Evolutionary conservation across 768 basidiomycete genomes (phyloP).

Genomic region (Trametes cingulata): DNA sequence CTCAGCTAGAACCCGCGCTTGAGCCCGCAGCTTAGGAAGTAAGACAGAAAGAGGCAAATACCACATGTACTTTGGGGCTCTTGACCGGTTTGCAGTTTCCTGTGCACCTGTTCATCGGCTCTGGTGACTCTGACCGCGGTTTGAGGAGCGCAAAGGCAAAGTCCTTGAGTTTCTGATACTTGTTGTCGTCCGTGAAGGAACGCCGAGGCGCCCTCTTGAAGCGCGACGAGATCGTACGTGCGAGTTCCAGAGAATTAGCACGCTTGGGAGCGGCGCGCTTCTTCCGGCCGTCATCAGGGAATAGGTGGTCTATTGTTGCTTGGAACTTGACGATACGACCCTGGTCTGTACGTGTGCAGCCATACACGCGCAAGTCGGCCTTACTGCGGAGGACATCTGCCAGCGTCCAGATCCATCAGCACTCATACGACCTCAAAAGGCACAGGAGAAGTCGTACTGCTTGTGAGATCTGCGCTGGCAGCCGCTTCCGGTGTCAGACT

Average conservation of each 20-base stretch:
- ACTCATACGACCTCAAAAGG: not conserved
- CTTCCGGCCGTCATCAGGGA: not conserved
- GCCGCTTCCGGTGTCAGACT: not conserved
- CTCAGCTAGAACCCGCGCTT: not conserved
- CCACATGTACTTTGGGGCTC: not conserved
- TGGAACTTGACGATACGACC: not conserved
- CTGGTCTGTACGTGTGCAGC: not conserved
- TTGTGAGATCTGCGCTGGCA: not conserved
- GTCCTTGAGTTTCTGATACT: not conserved
- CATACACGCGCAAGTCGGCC: not conserved
- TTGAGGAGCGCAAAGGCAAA: not conserved
- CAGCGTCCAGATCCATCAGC: not conserved
- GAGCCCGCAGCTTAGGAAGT: not conserved
- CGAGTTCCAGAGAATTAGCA: not conserved
- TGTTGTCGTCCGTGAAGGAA: not conserved
- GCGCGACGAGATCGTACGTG: not conserved
- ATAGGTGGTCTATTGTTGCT: not conserved
- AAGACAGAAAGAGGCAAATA: not conserved
- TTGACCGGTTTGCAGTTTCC: slow-evolving; percentile 17
- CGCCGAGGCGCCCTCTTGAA: not conserved
- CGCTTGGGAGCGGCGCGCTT: not conserved
- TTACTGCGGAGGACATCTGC: not conserved
- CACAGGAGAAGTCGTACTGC: not conserved
- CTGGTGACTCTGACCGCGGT: slow-evolving; percentile 15
- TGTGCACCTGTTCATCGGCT: slow-evolving; percentile 5